Base-by-base conservation (phyloP, 176 grass and related monocot species). In the Triticum timopheevii region DNA sequence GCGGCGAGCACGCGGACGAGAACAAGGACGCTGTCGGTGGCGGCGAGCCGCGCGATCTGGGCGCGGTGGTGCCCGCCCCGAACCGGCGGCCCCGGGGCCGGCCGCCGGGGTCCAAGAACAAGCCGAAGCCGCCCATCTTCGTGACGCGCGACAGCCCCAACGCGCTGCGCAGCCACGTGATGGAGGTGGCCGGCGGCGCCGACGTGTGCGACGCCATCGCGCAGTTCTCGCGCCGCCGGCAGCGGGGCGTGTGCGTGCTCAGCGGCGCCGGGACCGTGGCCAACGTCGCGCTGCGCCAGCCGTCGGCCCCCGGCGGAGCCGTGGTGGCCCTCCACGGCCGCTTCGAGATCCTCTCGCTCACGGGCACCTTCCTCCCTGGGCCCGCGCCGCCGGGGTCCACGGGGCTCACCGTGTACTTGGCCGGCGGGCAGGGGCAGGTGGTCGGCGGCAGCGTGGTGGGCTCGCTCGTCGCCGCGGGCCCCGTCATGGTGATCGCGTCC, bases 71-170 rank as follows among this genome's bases (percentile, higher is more conserved):
- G 1, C 68, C 22, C 1, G 84, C 91, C 10, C 89, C 90, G 31
- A 91, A 79, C 89, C 90, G 96, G 33, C 87, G 93, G 17, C 96
- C 95, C 10, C 93, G 96, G 1, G 96, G 96, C 47, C 88, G 96
- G 1, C 96, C 96, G 20, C 93, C 91, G n/a, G 96, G 96, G 0
- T 98, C 96, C 44, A 98, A 95, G 93, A 98, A 98, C 91, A 98
- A 98, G 80, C 90, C 96, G 0, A 98, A 98, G 92, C 91, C 96
- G 24, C 96, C 96, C 86, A 95, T 98, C 80, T 98, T 98, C 72
- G 88, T 98, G 42, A 95, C 96, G 13, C 93, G 93, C 16, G 96
- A 95, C 82, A 95, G 96, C 88, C 96, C 96, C 79, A 95, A 95
- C 88, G 90, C 96, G 45, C 93, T 98, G 69, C 82, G 88, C 75